A percentile compares a stretch with the other conserved stretches of the same genome.
These are phyloP conservation scores for Rubia yunnanensis DNA, from an alignment of 257 asterid species.

Conservation along the genomic window DNA sequence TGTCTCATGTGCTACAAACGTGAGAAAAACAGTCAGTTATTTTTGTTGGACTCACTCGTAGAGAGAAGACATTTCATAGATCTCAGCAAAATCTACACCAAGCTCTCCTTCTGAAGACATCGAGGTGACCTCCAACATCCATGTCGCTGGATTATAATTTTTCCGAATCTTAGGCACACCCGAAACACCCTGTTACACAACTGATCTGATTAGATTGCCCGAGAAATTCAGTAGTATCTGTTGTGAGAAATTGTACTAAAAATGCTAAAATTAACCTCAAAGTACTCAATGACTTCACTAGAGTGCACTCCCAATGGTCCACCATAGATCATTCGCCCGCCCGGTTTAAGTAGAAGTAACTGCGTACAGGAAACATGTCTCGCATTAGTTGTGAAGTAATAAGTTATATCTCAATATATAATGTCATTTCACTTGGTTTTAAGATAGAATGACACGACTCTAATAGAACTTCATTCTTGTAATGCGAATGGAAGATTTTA, in stretches of 20 bases:
- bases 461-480: no score
- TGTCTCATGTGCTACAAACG: not conserved
- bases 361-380: slow-evolving; percentile 10
- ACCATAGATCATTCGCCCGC: slow-evolving; percentile 47
- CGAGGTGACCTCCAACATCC: slow-evolving; percentile 58
- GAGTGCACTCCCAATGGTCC: slow-evolving; percentile 54
- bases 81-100: slow-evolving; percentile 46
- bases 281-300: slow-evolving; percentile 37
- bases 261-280: slow-evolving; percentile 58
- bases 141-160: slow-evolving; percentile 55
- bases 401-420: not conserved
- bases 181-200: slow-evolving; percentile 24
- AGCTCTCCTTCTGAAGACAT: slow-evolving; percentile 51
- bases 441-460: no score
- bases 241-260: not conserved
- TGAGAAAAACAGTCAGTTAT: not conserved
- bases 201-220: not conserved
- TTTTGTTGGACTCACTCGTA: slow-evolving; percentile 28
- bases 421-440: not conserved
- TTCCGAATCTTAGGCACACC: slow-evolving; percentile 41
- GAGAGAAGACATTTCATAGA: slow-evolving; percentile 37
- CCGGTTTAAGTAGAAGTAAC: slow-evolving; percentile 44
- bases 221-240: not conserved
- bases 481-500: not conserved
- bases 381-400: not conserved